These are phyloP conservation scores for Hemisphaericaspora subhashii DNA, from an alignment of 1,139 yeast genomes.

Conservation along the genomic window DNA sequence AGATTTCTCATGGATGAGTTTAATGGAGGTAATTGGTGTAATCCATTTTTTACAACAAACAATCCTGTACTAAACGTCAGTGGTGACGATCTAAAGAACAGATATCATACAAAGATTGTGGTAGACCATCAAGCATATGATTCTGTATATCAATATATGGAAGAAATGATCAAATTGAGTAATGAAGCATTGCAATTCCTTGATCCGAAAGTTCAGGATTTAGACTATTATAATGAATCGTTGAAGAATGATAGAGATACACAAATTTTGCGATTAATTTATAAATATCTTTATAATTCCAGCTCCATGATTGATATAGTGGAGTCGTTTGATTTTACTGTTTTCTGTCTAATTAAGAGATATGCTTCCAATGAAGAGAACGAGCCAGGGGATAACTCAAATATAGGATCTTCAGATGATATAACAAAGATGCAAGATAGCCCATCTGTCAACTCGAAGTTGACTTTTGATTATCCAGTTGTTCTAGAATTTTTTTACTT, in stretches of 20 bases:
- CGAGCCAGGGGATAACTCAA: conserved; percentile 1
- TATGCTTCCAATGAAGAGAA: conserved; percentile 23
- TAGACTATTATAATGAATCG: conserved; percentile 35
- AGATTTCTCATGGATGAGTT: conserved; percentile 62
- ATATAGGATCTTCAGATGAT: conserved; percentile 2
- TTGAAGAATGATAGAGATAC: conserved; percentile 52
- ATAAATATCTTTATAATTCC: conserved; percentile 51
- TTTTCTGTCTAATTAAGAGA: conserved; percentile 44
- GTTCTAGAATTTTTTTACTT: conserved; percentile 72
- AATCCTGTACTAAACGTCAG: conserved; percentile 43
- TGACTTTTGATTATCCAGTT: conserved; percentile 58
- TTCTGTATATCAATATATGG: conserved; percentile 33
- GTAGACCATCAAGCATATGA: conserved; percentile 51
- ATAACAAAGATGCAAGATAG: not conserved
- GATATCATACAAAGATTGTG: conserved; percentile 45
- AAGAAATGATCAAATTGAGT: conserved; percentile 39
- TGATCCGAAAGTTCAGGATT: conserved; percentile 34
- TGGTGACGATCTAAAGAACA: conserved; percentile 47
- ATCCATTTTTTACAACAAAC: conserved; percentile 55
- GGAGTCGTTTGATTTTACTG: conserved; percentile 64
- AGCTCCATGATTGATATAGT: conserved; percentile 51
- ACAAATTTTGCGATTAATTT: conserved; percentile 51
- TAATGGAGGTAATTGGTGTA: conserved; percentile 75
- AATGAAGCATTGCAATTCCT: conserved; percentile 43
- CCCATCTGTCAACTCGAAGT: conserved; percentile 17